These are phyloP conservation scores for Pythium inflatum DNA, from an alignment of 352 stramenopile genomes.

Conservation along the genomic window DNA sequence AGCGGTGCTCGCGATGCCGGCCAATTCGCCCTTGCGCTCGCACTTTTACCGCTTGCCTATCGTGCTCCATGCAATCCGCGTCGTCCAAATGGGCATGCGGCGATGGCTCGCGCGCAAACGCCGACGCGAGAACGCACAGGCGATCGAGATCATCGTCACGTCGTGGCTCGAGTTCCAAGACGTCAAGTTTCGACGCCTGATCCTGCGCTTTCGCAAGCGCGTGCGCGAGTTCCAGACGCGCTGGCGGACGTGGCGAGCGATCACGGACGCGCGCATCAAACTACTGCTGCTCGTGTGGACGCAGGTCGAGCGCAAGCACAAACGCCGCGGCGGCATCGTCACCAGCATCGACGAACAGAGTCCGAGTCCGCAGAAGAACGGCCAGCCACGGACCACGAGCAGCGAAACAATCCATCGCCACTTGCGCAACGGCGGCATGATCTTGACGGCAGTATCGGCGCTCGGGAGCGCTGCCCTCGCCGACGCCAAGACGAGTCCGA, in stretches of 20 bases:
- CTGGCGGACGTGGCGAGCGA: slow-evolving; percentile 69
- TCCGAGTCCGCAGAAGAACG: neutral
- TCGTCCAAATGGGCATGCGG: slow-evolving; percentile 49
- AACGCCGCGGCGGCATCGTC: slow-evolving; percentile 41
- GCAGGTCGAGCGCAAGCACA: slow-evolving; percentile 65
- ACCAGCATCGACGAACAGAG: neutral
- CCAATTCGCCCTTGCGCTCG: slow-evolving; percentile 36
- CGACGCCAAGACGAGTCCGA: neutral
- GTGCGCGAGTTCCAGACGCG: slow-evolving; percentile 77
- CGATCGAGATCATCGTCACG: slow-evolving; percentile 63
- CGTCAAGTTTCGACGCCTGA: slow-evolving; percentile 80
- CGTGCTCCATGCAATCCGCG: slow-evolving; percentile 46
- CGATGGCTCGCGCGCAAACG: slow-evolving; percentile 45
- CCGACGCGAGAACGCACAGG: slow-evolving; percentile 23
- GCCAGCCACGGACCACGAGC: neutral
- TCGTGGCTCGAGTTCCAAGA: slow-evolving; percentile 83
- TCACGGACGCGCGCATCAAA: slow-evolving; percentile 76
- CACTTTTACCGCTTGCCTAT: slow-evolving; percentile 57
- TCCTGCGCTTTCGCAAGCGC: slow-evolving; percentile 75
- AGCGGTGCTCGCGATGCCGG: slow-evolving; percentile 27
- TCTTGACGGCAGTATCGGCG: slow-evolving; percentile 44
- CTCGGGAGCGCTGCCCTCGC: neutral
- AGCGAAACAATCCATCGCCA: slow-evolving; percentile 48
- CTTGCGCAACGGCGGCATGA: slow-evolving; percentile 59
- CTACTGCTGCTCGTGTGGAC: slow-evolving; percentile 69